Evolutionary conservation across 257 asterid species (phyloP), one percentile per base, ranked within the genome.

Genomic region (Solanum appendiculatum): DNA sequence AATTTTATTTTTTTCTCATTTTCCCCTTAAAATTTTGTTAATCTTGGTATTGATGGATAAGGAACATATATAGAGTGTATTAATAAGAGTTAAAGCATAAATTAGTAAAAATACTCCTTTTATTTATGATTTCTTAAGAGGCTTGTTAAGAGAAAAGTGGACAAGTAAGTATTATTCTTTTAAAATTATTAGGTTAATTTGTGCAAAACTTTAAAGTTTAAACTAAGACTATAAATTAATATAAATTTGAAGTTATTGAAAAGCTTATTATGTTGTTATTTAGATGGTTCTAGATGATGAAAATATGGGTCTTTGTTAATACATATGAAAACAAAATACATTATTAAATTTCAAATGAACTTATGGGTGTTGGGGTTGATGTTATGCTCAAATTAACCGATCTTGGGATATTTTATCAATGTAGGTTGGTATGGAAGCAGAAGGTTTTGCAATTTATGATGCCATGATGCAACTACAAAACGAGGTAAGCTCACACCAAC

Each of bases 381-480:
- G 58, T 18, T 46, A 31, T 80, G 85, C 68, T 80, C 66, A 27
- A 80, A 48, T 48, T 46, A 48, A 46, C 85, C 8, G 29, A 9
- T 9, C 29, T 29, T 46, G 66, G 68, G 20, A 46, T 80, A 46
- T 80, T 78, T 86, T 63, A 86, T 86, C 72, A 33, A 72, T 84
- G 86, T 86, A 97, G 98, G 98, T 97, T 91, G 98, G 94, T 73
- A 90, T 94, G 98, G 98, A 97, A 89, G 82, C 92, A 0, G 98
- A 97, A 87, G 99, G 99, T 82, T 97, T 97, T 89, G 99, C 98
- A 69, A 97, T 97, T 83, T 97, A 97, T 92, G 98, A 97, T 91
- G 92, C 96, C 34, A 86, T 97, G 99, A 97, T 93, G 98, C 96
- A 91, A 85, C 46, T 97, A 90, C 93, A 94, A 92, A 97, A 94